Base-by-base conservation (phyloP, 352 stramenopile genomes). In the Pythium aquatile region DNA sequence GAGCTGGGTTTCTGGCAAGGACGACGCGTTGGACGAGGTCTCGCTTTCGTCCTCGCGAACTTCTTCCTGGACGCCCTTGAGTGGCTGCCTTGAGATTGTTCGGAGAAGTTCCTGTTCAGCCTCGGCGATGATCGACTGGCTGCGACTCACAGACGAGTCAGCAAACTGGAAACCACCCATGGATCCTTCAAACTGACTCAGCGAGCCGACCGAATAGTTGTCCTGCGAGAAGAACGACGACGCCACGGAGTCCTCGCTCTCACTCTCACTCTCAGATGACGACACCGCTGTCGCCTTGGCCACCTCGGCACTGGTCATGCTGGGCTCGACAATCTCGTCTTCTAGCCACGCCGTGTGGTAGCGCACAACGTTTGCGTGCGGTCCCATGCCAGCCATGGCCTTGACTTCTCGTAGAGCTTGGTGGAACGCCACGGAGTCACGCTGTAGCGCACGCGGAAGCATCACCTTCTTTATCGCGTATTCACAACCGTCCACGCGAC, bases 301-400 rank as follows among this genome's bases (percentile, higher is more conserved):
- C 9, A 14, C 39, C 47, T 76, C 44, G 63, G 61, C 28, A 71
- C 52, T n/a, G 10, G 13, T 26, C 20, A 20, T 39, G 40, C 7
- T 46, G 3, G 29, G 17, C 11, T 73, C 66, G 3, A 66, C 32
- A 10, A 60, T 29, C 29, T 87, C 72, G 20, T 86, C 71, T 63
- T 94, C 85, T 8, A 89, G 78, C 85, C 83, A 94, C 0, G 85
- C 79, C 6, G 81, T 91, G 65, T 93, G 84, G 61, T 94, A 94
- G 5, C 82, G 77, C 49, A 94, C 82, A 5, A 94, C 83, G 55
- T 94, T 94, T 1, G 54, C 29, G 68, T 94, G 83, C 3, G 77
- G 75, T 17, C 77, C 69, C 70, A 94, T 87, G 0, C 73, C 76
- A 5, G 83, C 82, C 85, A 93, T 94, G 2, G 82, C 80, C 7